Percentiles rank a stretch among this genome's conserved stretches.
phyloP scores from a whole-genome alignment of 208 protist species.

The Wallacemonas sp. region DNA sequence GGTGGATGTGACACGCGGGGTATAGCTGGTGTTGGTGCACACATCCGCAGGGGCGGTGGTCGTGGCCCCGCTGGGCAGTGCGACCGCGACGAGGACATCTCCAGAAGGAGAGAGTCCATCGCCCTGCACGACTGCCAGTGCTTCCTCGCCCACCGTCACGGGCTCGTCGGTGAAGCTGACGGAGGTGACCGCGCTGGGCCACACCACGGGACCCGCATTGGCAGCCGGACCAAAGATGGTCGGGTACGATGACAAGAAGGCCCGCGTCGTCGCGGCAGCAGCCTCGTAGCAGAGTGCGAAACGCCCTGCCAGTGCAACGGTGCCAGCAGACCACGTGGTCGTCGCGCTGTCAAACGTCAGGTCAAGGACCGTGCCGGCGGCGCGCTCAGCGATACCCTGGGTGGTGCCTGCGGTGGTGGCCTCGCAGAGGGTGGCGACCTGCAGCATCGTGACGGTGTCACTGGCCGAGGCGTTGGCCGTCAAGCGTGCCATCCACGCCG shows the following conservation, averaged over 20 bases:
- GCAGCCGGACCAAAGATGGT: slow-evolving; percentile 54
- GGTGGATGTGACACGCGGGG: slow-evolving; percentile 40
- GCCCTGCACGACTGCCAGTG: slow-evolving; percentile 51
- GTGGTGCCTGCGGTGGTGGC: slow-evolving; percentile 8
- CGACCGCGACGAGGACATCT: slow-evolving; percentile 56
- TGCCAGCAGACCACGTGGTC: slow-evolving; percentile 20
- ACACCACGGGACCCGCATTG: slow-evolving; percentile 55
- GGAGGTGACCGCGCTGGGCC: slow-evolving; percentile 39
- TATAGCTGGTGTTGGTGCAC: slow-evolving; percentile 67
- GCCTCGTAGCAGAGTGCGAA: slow-evolving; percentile 77
- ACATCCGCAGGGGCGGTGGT: slow-evolving; percentile 59
- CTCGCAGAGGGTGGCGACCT: slow-evolving; percentile 46
- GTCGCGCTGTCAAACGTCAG: slow-evolving; percentile 33
- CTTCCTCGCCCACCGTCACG: slow-evolving; percentile 20
- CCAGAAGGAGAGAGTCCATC: slow-evolving; percentile 72
- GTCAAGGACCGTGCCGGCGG: slow-evolving; percentile 3
- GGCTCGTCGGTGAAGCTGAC: slow-evolving; percentile 36
- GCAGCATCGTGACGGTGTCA: slow-evolving; percentile 28
- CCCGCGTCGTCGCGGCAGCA: not conserved
- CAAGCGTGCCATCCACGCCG: slow-evolving; percentile 45
- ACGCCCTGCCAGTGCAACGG: slow-evolving; percentile 19
- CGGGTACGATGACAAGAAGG: slow-evolving; percentile 16
- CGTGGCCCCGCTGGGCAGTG: slow-evolving; percentile 22
- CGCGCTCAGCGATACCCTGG: not conserved
- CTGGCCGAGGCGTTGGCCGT: slow-evolving; percentile 13